Conservation (phyloP, 441 rosid species). For the Eugenia klotzschiana region DNA sequence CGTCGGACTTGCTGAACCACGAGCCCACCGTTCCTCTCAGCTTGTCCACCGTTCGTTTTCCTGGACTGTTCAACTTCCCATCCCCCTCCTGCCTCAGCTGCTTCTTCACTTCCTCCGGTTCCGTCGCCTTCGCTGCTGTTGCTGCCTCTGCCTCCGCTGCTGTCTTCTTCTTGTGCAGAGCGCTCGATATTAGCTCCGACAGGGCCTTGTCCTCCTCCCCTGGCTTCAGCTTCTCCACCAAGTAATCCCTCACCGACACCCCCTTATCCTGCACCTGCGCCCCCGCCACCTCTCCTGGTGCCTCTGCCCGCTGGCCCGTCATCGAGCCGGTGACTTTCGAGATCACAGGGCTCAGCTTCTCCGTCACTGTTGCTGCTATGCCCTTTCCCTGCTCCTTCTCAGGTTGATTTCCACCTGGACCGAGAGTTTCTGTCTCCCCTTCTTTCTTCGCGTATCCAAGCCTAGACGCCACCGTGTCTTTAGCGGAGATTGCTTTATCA, state of each 20-base stretch:
- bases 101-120: neutral
- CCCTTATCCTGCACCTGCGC: conserved; percentile 20
- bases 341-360: conserved; percentile 30
- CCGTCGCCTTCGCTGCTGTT: neutral
- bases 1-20: conserved; percentile 29
- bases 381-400: conserved; percentile 28
- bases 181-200: conserved; percentile 40
- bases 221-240: conserved; percentile 20
- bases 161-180: conserved; percentile 13
- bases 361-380: conserved; percentile 21
- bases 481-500: conserved; percentile 28
- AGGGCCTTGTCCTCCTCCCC: conserved; percentile 67
- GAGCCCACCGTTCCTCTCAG: conserved; percentile 44
- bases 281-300: neutral
- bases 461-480: conserved; percentile 33
- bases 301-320: neutral
- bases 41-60: conserved; percentile 28
- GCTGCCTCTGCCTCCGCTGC: neutral
- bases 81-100: conserved; percentile 16
- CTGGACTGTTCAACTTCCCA: neutral
- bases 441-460: conserved; percentile 32
- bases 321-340: conserved; percentile 22
- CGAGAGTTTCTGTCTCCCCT: neutral
- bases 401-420: conserved; percentile 2
- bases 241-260: conserved; percentile 30